Evolutionary conservation across 371 early-diverging fungal genomes (phyloP).

Genomic region (Mortierella sp.): DNA sequence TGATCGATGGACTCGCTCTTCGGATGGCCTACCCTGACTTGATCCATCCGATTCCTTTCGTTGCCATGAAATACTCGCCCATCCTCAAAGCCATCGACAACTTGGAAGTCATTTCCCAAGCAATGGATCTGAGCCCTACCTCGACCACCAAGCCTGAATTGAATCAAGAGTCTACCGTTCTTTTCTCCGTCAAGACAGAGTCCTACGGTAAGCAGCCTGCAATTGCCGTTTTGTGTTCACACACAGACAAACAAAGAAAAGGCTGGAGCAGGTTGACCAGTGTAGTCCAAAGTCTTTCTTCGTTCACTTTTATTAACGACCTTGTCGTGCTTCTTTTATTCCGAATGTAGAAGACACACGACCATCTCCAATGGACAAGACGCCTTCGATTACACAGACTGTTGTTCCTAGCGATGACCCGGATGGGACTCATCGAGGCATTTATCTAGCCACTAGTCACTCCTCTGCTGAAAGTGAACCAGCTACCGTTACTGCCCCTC

Average conservation of each 20-base stretch:
- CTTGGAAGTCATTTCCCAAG: background rate
- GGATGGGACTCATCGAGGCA: background rate
- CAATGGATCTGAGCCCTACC: background rate
- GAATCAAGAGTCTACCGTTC: background rate
- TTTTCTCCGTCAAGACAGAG: too few species aligned
- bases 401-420: background rate
- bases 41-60: background rate
- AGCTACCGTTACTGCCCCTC: background rate
- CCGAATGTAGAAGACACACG: too few species aligned
- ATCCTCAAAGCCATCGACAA: background rate
- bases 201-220: background rate
- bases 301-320: background rate
- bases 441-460: background rate
- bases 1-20: background rate
- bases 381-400: background rate
- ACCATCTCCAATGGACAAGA: background rate
- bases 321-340: too few species aligned
- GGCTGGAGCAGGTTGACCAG: too few species aligned
- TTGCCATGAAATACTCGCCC: background rate
- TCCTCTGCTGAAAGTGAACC: background rate
- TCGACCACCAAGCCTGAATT: background rate
- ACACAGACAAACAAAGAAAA: background rate
- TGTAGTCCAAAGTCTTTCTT: background rate
- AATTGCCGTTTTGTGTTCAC: background rate
- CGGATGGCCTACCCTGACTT: background rate